Conservation (phyloP, 805 yeast species). For the Myxozyma neglecta region DNA sequence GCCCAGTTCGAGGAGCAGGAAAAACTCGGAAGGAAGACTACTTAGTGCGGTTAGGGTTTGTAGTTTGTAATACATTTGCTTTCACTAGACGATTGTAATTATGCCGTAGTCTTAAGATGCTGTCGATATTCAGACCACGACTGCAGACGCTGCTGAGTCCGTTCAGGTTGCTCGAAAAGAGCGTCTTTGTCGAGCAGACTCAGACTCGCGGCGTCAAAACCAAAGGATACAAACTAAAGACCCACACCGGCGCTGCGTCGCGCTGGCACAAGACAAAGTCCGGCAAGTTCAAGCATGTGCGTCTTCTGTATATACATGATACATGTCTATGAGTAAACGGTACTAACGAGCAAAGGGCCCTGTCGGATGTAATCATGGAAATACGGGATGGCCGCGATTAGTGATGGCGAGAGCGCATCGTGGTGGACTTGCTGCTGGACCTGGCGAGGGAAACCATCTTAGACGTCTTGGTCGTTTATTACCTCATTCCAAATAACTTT, state of each 20-base stretch:
- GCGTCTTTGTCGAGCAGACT: not conserved
- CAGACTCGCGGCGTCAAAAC: conserved; percentile 2
- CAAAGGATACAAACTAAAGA: conserved; percentile 26
- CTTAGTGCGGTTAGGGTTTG: not conserved
- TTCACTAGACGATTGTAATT: too few species aligned
- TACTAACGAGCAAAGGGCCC: conserved; percentile 11
- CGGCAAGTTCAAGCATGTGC: conserved; percentile 27
- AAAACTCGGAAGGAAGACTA: not conserved
- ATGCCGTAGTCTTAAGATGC: too few species aligned
- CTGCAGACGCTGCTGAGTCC: not conserved
- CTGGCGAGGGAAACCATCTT: conserved; percentile 25
- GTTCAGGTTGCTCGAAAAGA: not conserved
- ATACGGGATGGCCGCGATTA: conserved; percentile 23
- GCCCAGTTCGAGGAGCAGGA: conserved; percentile 5
- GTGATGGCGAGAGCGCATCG: conserved; percentile 10
- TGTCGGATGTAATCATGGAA: conserved; percentile 26
- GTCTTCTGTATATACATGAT: not conserved
- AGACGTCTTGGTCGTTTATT: conserved; percentile 15
- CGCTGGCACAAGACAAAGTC: conserved; percentile 28
- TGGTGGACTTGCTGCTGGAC: conserved; percentile 16
- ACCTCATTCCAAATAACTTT: conserved; percentile 19
- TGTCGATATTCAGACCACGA: not conserved
- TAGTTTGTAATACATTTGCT: too few species aligned
- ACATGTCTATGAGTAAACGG: not conserved
- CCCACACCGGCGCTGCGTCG: conserved; percentile 29